phyloP scores from a whole-genome alignment of 169 alveolate genomes.

The Babesia ovata region DNA sequence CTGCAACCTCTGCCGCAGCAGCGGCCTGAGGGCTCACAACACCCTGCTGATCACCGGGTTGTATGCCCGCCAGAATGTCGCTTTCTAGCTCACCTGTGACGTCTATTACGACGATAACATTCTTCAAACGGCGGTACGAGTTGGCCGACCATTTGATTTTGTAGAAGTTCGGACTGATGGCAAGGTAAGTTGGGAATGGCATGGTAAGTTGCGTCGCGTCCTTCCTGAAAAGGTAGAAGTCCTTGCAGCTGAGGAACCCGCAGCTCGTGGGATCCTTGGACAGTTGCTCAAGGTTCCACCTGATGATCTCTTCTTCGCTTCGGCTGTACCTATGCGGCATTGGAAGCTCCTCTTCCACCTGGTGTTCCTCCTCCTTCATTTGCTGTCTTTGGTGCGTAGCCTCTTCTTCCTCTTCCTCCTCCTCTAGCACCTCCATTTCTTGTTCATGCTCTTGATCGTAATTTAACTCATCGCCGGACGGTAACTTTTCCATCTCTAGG shows the following conservation, averaged over 20 bases:
- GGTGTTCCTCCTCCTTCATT: conserved; percentile 64
- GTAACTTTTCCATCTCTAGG: conserved; percentile 43
- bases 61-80: background rate
- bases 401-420: conserved; percentile 76
- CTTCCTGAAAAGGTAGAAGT: conserved; percentile 69
- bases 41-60: background rate
- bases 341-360: conserved; percentile 61
- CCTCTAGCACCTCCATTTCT: conserved; percentile 71
- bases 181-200: conserved; percentile 62
- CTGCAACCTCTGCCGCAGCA: conserved; percentile 12
- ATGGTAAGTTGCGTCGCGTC: conserved; percentile 45
- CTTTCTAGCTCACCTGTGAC: conserved; percentile 27
- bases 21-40: background rate
- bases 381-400: conserved; percentile 72
- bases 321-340: conserved; percentile 61
- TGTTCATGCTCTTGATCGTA: conserved; percentile 67
- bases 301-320: conserved; percentile 56
- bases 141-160: conserved; percentile 59
- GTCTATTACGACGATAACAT: conserved; percentile 63
- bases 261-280: conserved; percentile 34
- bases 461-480: conserved; percentile 33
- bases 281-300: conserved; percentile 54
- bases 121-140: conserved; percentile 62
- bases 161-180: conserved; percentile 65
- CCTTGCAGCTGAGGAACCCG: conserved; percentile 57